Evolutionary conservation across 352 stramenopile species (phyloP), one percentile per base, ranked within the genome.

Genomic region (Pythium sukuiense): DNA sequence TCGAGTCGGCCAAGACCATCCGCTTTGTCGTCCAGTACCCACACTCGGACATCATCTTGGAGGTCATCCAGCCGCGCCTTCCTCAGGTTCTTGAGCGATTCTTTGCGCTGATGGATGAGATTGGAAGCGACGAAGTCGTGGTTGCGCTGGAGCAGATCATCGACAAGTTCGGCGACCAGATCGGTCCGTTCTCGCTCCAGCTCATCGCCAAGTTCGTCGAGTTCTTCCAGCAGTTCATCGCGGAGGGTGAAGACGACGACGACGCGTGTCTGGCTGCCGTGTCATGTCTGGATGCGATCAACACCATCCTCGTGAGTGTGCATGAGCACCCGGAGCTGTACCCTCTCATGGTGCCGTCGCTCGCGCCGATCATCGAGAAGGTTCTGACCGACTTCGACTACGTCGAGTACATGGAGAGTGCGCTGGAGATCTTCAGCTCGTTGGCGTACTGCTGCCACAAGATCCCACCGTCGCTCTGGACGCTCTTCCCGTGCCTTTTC

Each of bases 91-190:
- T 99, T 50, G 94, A 98, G 69, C 93, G 98, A 73, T 99, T 99
- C 76, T 99, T 99, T 78, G 90, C 88, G 49, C 96, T 99, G 41
- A 99, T 99, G 96, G 96, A 98, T 69, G 93, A 99, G 77, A 99
- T 99, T 65, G 96, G 96, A n/a, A 98, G 98, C 63, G 97, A 99
- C 74, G 95, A 99, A 77, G 97, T 99, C 29, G 93, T 98, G 12
- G 87, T 97, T 16, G 96, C 96, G 29, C 78, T 97, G 1, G 85
- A 96, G 65, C 81, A 98, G 45, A 98, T 99, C 61, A 97, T 99
- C 52, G 95, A 99, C 71, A 93, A 93, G 53, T 99, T 98, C 79
- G 94, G 93, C 1, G 94, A 98, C 45, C 91, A 99, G 73, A 99
- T 99, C 52, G 94, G 88, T 7, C 89, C 87, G 1, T 96, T 96